phyloP scores from a whole-genome alignment of 345 rosid species.

The Bruguiera parviflora region DNA sequence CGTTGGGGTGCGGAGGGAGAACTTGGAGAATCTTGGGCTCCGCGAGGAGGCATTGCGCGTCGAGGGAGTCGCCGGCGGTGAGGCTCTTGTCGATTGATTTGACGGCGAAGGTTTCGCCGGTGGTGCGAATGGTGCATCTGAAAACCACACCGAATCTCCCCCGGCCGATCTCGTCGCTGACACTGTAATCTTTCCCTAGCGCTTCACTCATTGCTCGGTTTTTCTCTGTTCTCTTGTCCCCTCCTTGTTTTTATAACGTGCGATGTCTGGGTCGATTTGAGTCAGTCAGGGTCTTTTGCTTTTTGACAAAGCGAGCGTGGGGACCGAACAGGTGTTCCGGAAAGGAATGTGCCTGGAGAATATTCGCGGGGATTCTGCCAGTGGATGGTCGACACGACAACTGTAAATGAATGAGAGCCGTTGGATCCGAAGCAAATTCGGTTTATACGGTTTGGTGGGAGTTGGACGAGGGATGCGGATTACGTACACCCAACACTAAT shows the following conservation, averaged over 20 bases:
- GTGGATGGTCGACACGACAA: no score
- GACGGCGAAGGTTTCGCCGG: conserved; percentile 56
- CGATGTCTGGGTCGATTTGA: neutral
- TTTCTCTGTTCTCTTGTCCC: neutral
- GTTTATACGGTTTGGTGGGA: no score
- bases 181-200: conserved; percentile 44
- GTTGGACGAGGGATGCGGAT: neutral
- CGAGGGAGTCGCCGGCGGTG: conserved; percentile 54
- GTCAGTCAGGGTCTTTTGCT: neutral
- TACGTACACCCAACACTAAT: conserved; percentile 17
- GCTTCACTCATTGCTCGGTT: conserved; percentile 43
- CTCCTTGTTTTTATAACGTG: neutral
- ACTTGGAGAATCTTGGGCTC: conserved; percentile 71
- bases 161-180: conserved; percentile 70
- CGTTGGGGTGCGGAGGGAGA: conserved; percentile 58
- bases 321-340: neutral
- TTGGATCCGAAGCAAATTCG: neutral
- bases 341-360: conserved; percentile 25
- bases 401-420: conserved; percentile 1
- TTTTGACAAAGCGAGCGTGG: neutral
- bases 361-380: conserved; percentile 19
- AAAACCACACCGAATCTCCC: conserved; percentile 67
- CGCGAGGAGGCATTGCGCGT: conserved; percentile 62
- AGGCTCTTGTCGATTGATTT: conserved; percentile 58
- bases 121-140: conserved; percentile 49